Conservation (phyloP, 1,284 basidiomycete species). For the Sanghuangporus weigelae region DNA sequence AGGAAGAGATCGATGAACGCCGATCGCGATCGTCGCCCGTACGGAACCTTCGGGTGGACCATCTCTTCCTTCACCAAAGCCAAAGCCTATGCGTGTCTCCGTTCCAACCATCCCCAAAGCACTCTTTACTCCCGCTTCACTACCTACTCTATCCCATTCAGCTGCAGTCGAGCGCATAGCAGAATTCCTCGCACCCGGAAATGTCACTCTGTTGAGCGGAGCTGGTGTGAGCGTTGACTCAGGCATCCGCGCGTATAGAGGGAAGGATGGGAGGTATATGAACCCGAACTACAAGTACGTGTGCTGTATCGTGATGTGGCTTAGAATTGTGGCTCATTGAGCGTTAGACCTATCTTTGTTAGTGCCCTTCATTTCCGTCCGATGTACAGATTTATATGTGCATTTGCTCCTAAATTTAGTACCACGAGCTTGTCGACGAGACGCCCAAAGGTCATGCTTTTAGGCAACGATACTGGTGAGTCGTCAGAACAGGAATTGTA, state of each 20-base stretch:
- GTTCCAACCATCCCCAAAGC: constrained; percentile 71
- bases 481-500: background rate
- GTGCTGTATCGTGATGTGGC: background rate
- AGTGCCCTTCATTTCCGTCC: constrained; percentile 11
- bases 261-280: constrained; percentile 78
- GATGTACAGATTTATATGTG: background rate
- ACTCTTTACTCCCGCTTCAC: constrained; percentile 33
- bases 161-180: constrained; percentile 63
- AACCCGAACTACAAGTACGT: constrained; percentile 88
- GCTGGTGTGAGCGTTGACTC: constrained; percentile 92
- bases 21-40: no score
- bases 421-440: constrained; percentile 77
- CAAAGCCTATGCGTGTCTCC: constrained; percentile 63
- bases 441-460: constrained; percentile 60
- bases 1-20: no score
- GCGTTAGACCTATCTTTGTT: constrained; percentile 52
- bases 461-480: constrained; percentile 72
- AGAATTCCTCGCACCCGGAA: constrained; percentile 62
- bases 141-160: constrained; percentile 29
- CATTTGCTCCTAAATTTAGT: constrained; percentile 35
- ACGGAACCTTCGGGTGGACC: no score
- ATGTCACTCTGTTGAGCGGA: constrained; percentile 75
- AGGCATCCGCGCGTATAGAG: constrained; percentile 86
- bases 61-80: background rate
- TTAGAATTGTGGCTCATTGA: background rate